Conservation (phyloP, 2,329 filamentous ascomycete species). For the Blumeria hordei region DNA sequence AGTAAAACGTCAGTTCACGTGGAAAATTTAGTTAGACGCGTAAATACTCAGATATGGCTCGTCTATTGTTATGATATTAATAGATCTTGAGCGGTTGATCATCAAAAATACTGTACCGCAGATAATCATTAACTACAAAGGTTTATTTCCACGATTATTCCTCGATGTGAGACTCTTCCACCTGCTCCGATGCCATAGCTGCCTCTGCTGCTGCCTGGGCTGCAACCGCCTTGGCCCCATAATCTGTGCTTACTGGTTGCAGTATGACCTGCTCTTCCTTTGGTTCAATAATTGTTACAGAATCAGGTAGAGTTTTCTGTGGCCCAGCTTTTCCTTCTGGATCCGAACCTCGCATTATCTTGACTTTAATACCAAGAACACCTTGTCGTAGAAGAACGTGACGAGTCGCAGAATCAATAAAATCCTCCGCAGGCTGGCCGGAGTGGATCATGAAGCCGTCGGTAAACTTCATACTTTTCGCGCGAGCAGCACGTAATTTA, state of each 20-base stretch:
- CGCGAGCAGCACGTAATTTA: conserved; percentile 95
- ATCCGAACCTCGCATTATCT: conserved; percentile 99
- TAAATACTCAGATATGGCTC: no score
- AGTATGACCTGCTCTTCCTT: conserved; percentile 96
- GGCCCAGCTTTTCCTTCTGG: conserved; percentile 97
- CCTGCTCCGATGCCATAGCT: conserved; percentile 27
- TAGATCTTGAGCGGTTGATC: no score
- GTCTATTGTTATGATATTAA: no score
- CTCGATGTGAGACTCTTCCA: conserved; percentile 23
- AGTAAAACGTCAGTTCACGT: no score
- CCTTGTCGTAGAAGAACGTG: conserved; percentile 99
- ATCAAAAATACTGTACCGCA: no score
- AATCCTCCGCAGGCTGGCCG: conserved; percentile 97
- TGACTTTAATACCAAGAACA: conserved; percentile 99
- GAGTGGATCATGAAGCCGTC: conserved; percentile 99
- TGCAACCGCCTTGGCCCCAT: conserved; percentile 71
- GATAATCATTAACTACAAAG: conserved; percentile 2
- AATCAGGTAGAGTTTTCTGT: conserved; percentile 91
- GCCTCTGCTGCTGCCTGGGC: conserved; percentile 44
- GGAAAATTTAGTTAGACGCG: no score
- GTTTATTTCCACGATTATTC: conserved; percentile 10
- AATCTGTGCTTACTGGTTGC: conserved; percentile 94
- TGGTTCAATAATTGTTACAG: conserved; percentile 98
- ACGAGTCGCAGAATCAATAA: conserved; percentile 94
- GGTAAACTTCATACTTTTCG: conserved; percentile 99